Base-by-base conservation (phyloP, 2,329 filamentous ascomycete species). In the Apiospora phragmitis region DNA sequence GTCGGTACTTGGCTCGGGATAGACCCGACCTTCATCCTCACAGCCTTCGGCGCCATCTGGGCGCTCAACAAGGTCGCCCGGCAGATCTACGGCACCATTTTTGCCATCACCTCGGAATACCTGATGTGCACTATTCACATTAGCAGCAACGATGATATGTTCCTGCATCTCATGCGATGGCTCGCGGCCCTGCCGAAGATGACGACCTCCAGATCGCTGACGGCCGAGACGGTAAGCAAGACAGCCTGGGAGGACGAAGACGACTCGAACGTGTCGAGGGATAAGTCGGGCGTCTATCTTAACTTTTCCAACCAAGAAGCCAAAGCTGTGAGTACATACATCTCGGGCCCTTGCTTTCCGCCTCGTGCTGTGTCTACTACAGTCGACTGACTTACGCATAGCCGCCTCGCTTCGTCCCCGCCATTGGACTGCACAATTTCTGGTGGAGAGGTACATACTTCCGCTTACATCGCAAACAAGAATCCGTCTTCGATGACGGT, bases 271-370 rank as follows among this genome's bases (percentile, higher is more conserved):
- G 75, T 81, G 6, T 74, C 79, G 69, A 77, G 75, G 38, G 78
- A 79, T 45, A 59, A 71, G 45, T 75, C 76, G 1, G 78, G 80
- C 3, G 80, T 79, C n/a, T 89, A 87, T 74, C 84, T 89, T 67
- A 90, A 90, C 77, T 90, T 90, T 78, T 87, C 88, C 4, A 88
- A 86, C 72, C 86, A 89, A 72, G 86, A 88, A 72, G 85, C 86
- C 14, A 85, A 84, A 77, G 81, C 83, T 45, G 84, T 85, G 72
- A 77, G 83, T 65, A n/a, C n/a, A n/a, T 6, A 4, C 14, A 2
- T 29, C 29, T 26, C 24, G 1, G 7, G 9, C 7, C 14, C 14
- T 41, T 41, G 1, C 16, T n/a, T 24, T 32, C 32, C 78, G 7
- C 41, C 24, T 65, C 59, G 9, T 38, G 35, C 35, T 21, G 47